These are phyloP conservation scores for Trichophyton equinum DNA, from an alignment of 2,329 filamentous ascomycete species.

Conservation along the genomic window DNA sequence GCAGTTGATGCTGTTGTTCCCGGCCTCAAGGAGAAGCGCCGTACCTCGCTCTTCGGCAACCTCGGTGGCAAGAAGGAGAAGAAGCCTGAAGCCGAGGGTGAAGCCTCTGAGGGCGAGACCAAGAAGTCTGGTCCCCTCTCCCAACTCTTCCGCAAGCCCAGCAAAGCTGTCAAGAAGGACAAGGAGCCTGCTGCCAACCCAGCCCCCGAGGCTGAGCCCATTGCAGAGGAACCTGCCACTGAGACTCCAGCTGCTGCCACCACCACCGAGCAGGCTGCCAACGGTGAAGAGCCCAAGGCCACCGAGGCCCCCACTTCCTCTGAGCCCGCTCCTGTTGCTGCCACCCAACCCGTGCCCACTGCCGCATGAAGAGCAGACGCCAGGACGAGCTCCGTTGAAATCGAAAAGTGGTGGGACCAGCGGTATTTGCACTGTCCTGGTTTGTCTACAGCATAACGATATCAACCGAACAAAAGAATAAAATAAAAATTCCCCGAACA, in stretches of 20 bases:
- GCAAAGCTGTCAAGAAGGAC: constrained; percentile 36
- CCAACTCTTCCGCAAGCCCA: constrained; percentile 39
- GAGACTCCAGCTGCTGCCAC: constrained; percentile 12
- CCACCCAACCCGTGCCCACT: constrained; percentile 30
- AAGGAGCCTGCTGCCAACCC: constrained; percentile 21
- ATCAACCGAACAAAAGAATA: not conserved
- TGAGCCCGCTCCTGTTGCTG: constrained; percentile 23
- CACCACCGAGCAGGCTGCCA: constrained; percentile 19
- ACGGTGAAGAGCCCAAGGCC: constrained; percentile 12
- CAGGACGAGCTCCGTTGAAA: constrained; percentile 26
- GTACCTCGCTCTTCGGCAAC: constrained; percentile 43
- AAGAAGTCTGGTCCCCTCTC: constrained; percentile 18
- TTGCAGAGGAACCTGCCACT: constrained; percentile 19
- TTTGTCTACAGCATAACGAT: constrained; percentile 13
- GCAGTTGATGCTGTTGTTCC: constrained; percentile 29
- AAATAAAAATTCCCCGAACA: not conserved
- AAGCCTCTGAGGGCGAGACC: constrained; percentile 35
- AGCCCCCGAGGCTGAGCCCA: constrained; percentile 16
- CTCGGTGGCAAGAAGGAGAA: constrained; percentile 42
- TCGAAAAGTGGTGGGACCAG: constrained; percentile 32
- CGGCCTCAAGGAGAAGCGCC: constrained; percentile 36
- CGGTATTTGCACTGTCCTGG: constrained; percentile 21
- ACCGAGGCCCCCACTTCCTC: constrained; percentile 9
- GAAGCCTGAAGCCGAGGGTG: constrained; percentile 37
- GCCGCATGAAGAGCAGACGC: constrained; percentile 29